These are phyloP conservation scores for Gnomoniopsis smithogilvyi DNA, from an alignment of 2,329 filamentous ascomycete species.

Conservation along the genomic window DNA sequence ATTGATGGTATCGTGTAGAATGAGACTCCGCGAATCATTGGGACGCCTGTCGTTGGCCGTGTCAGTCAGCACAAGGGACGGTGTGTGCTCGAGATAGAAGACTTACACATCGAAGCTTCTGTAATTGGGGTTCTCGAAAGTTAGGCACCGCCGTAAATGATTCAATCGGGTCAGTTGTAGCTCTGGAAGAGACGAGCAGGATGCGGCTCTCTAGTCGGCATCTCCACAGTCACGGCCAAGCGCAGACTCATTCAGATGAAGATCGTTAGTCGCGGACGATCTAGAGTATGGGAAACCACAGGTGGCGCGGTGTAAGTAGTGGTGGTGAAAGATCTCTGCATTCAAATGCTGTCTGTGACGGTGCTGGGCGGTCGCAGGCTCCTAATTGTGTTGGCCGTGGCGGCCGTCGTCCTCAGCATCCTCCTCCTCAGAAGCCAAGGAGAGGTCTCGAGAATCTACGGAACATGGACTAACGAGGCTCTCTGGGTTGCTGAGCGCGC, in stretches of 20 bases:
- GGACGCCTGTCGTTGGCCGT: background rate
- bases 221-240: background rate
- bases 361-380: background rate
- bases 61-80: background rate
- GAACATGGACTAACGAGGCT: background rate
- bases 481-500: background rate
- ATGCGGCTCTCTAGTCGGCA: background rate
- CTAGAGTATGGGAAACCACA: background rate
- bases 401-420: background rate
- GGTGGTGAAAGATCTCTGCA: background rate
- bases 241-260: background rate
- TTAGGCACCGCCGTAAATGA: background rate
- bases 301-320: background rate
- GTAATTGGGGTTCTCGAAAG: background rate
- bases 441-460: background rate
- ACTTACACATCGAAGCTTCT: background rate
- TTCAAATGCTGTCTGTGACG: background rate
- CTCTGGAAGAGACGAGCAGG: background rate
- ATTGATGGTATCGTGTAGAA: background rate
- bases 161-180: background rate
- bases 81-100: background rate
- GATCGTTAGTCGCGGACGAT: background rate
- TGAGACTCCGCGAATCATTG: background rate
- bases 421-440: background rate
- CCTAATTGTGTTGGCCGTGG: background rate